Conservation (phyloP, 2,329 filamentous ascomycete genomes). For the Waltergamsia citrina region DNA sequence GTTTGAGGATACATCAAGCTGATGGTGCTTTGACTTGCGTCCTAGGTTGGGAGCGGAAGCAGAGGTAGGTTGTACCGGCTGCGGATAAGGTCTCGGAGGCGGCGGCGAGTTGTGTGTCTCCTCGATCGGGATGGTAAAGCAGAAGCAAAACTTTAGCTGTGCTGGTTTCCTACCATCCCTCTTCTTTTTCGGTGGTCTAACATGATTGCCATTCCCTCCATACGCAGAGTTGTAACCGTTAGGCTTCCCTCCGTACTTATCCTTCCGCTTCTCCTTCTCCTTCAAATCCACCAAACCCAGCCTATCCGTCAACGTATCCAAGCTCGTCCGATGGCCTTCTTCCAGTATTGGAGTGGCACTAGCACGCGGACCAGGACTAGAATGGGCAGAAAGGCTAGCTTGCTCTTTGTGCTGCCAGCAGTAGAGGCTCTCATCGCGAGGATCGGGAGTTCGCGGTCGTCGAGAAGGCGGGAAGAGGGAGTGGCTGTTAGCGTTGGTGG, state of each 20-base stretch:
- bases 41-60: slow-evolving; percentile 10
- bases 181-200: too few relatives aligned
- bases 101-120: slow-evolving; percentile 28
- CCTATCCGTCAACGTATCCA: slow-evolving; percentile 78
- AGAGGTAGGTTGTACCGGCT: slow-evolving; percentile 28
- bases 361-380: slow-evolving; percentile 32
- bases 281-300: slow-evolving; percentile 66
- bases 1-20: slow-evolving; percentile 7
- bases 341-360: slow-evolving; percentile 45
- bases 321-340: slow-evolving; percentile 52
- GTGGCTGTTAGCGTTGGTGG: slow-evolving; percentile 28
- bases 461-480: slow-evolving; percentile 7
- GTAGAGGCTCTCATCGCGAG: slow-evolving; percentile 55
- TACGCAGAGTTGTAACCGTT: too few relatives aligned
- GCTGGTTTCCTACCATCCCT: not conserved
- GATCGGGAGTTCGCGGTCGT: slow-evolving; percentile 27
- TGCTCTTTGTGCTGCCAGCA: slow-evolving; percentile 97
- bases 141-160: slow-evolving; percentile 35
- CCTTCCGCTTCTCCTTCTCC: slow-evolving; percentile 22
- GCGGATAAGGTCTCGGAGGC: slow-evolving; percentile 29
- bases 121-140: slow-evolving; percentile 39
- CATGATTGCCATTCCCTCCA: slow-evolving; percentile 2
- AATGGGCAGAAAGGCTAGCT: slow-evolving; percentile 40
- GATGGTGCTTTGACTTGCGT: slow-evolving; percentile 7
- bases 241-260: too few relatives aligned